These are phyloP conservation scores for Asparagopsis taxiformis DNA, from an alignment of 31 red algal genomes.

Conservation along the genomic window DNA sequence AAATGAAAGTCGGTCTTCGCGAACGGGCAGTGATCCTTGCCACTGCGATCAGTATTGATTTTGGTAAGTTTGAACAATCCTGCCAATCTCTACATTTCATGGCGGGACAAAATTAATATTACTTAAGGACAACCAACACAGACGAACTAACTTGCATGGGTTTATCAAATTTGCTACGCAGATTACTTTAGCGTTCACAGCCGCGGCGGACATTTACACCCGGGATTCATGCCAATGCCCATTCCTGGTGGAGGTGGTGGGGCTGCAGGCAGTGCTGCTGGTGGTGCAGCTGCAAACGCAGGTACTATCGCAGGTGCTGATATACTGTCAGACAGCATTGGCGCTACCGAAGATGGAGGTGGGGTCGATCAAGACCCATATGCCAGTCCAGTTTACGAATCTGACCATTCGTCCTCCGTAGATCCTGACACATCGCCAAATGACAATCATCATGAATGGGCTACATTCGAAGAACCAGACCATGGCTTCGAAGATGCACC, in stretches of 20 bases:
- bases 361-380: conserved; percentile 11
- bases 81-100: no score
- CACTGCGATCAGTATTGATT: conserved; percentile 74
- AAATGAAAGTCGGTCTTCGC: conserved; percentile 18
- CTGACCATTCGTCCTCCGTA: not conserved
- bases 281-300: conserved; percentile 21
- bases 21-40: conserved; percentile 82
- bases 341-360: conserved; percentile 1
- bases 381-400: conserved; percentile 5
- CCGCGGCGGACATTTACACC: conserved; percentile 27
- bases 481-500: conserved; percentile 46
- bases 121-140: no score
- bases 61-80: conserved; percentile 59
- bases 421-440: not conserved
- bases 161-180: not conserved
- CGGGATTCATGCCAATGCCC: conserved; percentile 60
- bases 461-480: conserved; percentile 73
- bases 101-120: no score
- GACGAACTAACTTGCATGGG: not conserved
- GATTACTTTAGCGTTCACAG: conserved; percentile 92
- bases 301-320: conserved; percentile 52
- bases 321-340: conserved; percentile 22
- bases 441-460: conserved; percentile 37
- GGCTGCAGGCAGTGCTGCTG: conserved; percentile 15
- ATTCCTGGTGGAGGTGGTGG: conserved; percentile 23